These are phyloP conservation scores for Harringtonia lauricola DNA, from an alignment of 2,329 filamentous ascomycete genomes.

Conservation along the genomic window DNA sequence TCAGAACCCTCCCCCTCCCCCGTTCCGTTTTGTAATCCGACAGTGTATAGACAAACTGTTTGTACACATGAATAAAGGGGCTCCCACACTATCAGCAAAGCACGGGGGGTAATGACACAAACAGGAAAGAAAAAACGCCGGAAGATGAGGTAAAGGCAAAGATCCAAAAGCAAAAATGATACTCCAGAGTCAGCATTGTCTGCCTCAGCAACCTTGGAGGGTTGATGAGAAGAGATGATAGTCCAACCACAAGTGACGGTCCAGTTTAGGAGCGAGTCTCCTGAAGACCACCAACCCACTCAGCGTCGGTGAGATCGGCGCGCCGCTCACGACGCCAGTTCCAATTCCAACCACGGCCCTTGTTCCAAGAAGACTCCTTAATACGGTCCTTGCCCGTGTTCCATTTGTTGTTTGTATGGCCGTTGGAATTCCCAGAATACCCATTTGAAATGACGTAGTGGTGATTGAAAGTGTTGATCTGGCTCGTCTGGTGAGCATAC, in stretches of 20 bases:
- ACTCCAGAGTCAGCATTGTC: conserved; percentile 14
- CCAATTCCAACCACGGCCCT: conserved; percentile 49
- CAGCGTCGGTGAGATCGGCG: conserved; percentile 65
- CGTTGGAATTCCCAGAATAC: neutral
- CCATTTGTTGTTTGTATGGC: conserved; percentile 24
- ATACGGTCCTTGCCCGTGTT: conserved; percentile 33
- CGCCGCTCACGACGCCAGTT: conserved; percentile 51
- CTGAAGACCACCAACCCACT: conserved; percentile 93
- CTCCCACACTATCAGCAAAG: neutral
- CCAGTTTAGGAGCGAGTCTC: conserved; percentile 33
- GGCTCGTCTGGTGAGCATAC: conserved; percentile 11
- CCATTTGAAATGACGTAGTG: conserved; percentile 13
- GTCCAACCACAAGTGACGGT: conserved; percentile 52
- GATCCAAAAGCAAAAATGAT: conserved; percentile 13
- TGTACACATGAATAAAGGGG: conserved; percentile 5
- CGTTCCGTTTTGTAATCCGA: conserved; percentile 15
- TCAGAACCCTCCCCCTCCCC: conserved; percentile 8
- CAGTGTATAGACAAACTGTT: conserved; percentile 8
- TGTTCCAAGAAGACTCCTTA: conserved; percentile 45
- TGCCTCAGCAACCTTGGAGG: conserved; percentile 1
- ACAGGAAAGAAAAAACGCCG: conserved; percentile 13
- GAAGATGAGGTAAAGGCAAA: conserved; percentile 10
- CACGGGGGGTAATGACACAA: neutral
- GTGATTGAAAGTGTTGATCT: conserved; percentile 13
- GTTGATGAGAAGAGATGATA: conserved; percentile 12